Evolutionary conservation across 2,329 filamentous ascomycete genomes (phyloP).

Genomic region (Calonectria pauciramosa): DNA sequence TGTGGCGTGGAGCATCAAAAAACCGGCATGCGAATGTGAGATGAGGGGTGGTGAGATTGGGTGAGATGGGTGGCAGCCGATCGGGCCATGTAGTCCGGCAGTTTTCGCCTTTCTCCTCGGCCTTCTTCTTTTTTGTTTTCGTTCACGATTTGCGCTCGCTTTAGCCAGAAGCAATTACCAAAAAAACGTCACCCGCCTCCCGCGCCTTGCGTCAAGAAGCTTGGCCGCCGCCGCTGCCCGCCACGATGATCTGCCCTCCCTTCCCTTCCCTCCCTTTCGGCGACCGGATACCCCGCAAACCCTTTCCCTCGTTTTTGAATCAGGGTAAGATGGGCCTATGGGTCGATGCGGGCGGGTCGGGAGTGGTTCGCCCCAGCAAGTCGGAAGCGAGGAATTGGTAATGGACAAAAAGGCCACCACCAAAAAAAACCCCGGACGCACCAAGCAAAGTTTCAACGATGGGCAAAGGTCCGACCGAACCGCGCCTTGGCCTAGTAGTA

Average conservation of each 20-base stretch:
- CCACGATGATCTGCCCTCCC: background rate
- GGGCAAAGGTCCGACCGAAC: background rate
- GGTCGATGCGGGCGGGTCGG: constrained; percentile 5
- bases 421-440: background rate
- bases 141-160: too few species aligned
- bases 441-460: background rate
- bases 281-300: constrained; percentile 9
- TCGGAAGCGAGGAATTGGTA: constrained; percentile 15
- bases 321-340: background rate
- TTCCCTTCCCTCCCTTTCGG: background rate
- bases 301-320: background rate
- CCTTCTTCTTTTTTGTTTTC: background rate
- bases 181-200: background rate
- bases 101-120: background rate
- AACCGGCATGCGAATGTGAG: constrained; percentile 3
- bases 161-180: background rate
- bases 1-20: background rate
- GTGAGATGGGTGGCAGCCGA: constrained; percentile 14
- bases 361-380: constrained; percentile 1
- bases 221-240: background rate
- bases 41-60: constrained; percentile 2
- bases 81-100: background rate
- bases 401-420: background rate
- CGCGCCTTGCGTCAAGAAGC: background rate
- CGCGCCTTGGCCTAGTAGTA: background rate